phyloP scores from a whole-genome alignment of 257 asterid species.

The Nicotiana attenuata region DNA sequence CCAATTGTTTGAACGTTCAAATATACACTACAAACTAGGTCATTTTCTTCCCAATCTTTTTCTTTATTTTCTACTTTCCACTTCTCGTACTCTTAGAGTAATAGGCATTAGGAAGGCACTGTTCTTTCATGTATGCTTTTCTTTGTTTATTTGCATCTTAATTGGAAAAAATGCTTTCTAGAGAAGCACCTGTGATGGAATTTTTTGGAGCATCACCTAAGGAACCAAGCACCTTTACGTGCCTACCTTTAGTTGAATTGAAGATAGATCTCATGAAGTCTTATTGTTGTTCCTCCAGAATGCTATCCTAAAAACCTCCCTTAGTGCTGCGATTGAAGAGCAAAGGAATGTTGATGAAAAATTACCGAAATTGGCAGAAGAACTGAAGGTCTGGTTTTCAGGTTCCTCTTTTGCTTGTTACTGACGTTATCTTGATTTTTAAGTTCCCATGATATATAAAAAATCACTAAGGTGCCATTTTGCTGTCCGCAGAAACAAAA shows the following conservation, averaged over 20 bases:
- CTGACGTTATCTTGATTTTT: constrained; percentile 13
- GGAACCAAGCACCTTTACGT: background rate
- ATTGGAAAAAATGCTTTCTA: background rate
- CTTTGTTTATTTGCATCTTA: background rate
- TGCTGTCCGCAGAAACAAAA: constrained; percentile 66
- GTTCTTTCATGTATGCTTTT: background rate
- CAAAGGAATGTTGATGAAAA: constrained; percentile 68
- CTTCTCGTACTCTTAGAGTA: background rate
- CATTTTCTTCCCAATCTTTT: background rate
- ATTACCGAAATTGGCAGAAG: constrained; percentile 72
- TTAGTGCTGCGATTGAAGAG: constrained; percentile 66
- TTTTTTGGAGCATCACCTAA: background rate
- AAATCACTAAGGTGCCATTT: constrained; percentile 14
- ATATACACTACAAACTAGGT: background rate
- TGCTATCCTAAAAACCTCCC: constrained; percentile 54
- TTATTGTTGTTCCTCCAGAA: constrained; percentile 39
- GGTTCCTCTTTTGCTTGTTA: constrained; percentile 7
- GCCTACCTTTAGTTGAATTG: constrained; percentile 7
- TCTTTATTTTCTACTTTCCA: background rate
- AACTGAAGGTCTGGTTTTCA: constrained; percentile 58
- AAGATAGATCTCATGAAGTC: constrained; percentile 13
- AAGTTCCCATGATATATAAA: constrained; percentile 7
- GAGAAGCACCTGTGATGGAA: background rate
- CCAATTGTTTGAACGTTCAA: background rate
- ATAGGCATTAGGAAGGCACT: background rate